Evolutionary conservation across 2,329 filamentous ascomycete genomes (phyloP).

Genomic region (Didymella lethalis): DNA sequence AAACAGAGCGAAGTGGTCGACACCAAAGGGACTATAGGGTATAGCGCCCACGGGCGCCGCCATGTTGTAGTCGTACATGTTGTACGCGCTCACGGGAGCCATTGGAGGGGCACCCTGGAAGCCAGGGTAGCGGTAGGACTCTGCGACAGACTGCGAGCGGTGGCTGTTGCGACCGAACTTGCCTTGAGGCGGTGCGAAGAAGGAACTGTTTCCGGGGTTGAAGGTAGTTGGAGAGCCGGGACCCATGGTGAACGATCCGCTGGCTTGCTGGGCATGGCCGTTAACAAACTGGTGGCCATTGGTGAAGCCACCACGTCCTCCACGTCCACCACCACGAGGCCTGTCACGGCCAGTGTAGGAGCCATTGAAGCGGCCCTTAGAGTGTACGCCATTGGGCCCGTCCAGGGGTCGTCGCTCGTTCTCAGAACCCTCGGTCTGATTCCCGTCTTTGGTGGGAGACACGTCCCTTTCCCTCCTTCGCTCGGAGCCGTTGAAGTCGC

Average conservation of each 20-base stretch:
- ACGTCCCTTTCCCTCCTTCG: constrained; percentile 44
- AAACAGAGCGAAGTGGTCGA: constrained; percentile 65
- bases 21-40: constrained; percentile 65
- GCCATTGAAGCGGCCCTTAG: constrained; percentile 42
- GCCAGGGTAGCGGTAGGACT: constrained; percentile 56
- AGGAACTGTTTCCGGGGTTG: constrained; percentile 46
- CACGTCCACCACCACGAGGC: constrained; percentile 58
- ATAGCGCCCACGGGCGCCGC: constrained; percentile 66
- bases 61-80: constrained; percentile 65
- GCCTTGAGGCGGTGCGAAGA: constrained; percentile 40
- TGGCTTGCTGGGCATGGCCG: constrained; percentile 47
- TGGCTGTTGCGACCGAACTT: constrained; percentile 60
- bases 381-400: constrained; percentile 38
- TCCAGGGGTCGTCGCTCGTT: constrained; percentile 46
- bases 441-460: constrained; percentile 44
- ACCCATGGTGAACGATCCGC: constrained; percentile 47
- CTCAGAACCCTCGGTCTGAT: constrained; percentile 47
- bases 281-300: constrained; percentile 52
- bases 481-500: constrained; percentile 41
- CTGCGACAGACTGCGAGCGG: constrained; percentile 69
- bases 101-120: constrained; percentile 50
- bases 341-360: constrained; percentile 55
- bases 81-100: constrained; percentile 58
- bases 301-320: constrained; percentile 52
- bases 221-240: constrained; percentile 48